Percentiles rank a stretch among this genome's conserved stretches.
These are phyloP conservation scores for Naegleria gruberi DNA, from an alignment of 208 protist genomes.

Conservation along the genomic window DNA sequence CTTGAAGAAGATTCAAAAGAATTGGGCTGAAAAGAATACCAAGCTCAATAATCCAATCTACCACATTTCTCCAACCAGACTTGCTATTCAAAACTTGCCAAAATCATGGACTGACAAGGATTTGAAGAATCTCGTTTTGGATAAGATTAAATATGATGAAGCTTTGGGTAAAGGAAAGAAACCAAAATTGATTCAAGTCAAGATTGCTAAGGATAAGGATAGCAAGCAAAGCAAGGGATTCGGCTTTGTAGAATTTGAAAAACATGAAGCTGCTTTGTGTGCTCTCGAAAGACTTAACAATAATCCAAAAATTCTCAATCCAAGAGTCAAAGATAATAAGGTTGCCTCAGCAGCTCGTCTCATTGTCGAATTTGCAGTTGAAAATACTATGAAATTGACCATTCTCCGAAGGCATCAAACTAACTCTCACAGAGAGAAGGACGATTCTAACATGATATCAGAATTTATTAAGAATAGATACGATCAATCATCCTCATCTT, in stretches of 20 bases:
- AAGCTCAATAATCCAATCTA: conserved; percentile 75
- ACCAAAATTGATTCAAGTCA: neutral
- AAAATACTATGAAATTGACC: conserved; percentile 42
- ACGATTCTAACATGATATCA: no score
- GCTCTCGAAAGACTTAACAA: conserved; percentile 73
- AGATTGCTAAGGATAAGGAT: neutral
- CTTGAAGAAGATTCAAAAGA: conserved; percentile 68
- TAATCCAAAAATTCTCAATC: conserved; percentile 73
- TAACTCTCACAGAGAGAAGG: no score
- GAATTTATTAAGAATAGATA: no score
- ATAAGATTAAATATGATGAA: conserved; percentile 62
- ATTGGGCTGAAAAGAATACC: conserved; percentile 64
- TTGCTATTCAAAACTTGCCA: conserved; percentile 77
- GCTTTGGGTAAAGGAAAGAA: conserved; percentile 52
- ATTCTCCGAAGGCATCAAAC: neutral
- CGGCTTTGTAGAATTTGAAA: conserved; percentile 79
- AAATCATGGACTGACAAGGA: conserved; percentile 71
- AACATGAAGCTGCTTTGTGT: conserved; percentile 74
- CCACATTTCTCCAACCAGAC: conserved; percentile 73
- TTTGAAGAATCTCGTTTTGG: conserved; percentile 62
- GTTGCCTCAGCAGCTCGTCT: conserved; percentile 53
- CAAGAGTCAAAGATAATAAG: neutral
- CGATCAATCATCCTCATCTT: no score
- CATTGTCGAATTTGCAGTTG: conserved; percentile 78
- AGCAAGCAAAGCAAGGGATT: conserved; percentile 57